Base-by-base conservation (phyloP, 306 rosid species). In the Oemleria cerasiformis region DNA sequence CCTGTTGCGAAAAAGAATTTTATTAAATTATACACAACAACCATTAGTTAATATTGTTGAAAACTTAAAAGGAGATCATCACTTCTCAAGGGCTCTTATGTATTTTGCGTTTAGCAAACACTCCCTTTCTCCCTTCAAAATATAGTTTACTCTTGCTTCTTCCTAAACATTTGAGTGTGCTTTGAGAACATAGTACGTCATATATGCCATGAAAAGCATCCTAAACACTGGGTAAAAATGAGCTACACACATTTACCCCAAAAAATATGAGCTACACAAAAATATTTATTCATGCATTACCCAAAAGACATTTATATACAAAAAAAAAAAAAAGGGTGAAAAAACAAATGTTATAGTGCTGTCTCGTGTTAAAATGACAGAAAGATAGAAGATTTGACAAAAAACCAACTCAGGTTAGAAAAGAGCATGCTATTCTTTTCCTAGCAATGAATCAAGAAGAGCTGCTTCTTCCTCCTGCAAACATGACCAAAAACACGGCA, bases 391-490 rank as follows among this genome's bases (percentile, higher is more conserved):
- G 55, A 43, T n/a, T 49, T 17, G 25, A 16, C 30, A 36, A 34
- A 23, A 68, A 21, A 48, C 30, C 20, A 48, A 14, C 43, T 38
- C 16, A 0, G 30, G 19, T 9, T n/a, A 16, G 23, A 48, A 3
- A 47, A 25, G 21, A 49, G 38, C 58, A 34, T 69, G 45, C 74
- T 76, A 89, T 70, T 81, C 82, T 81, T 82, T 79, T 68, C 96
- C 97, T 69, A 92, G 63, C 73, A 92, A 68, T n/a, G 96, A 83
- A 74, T 88, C 93, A 40, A 84, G 88, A 77, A 90, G 89, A 67
- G 93, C 98, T 36, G 92, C 90, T 84, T 93, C 98, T 66, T 93
- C 98, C 76, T 93, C 98, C 98, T 93, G 86, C 55, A 45, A 58
- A 57, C 36, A 68, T 56, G 55, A 73, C 65, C 62, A 20, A 40